Conservation (phyloP, 306 rosid species). For the Cucumis sativus region Cucumber_9930_V3 NC_026658.2:15104501-15105000, state of each 20-base stretch:
- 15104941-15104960: too few relatives aligned
- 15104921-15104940: too few relatives aligned
- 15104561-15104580: constrained; percentile 3
- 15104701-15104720: constrained; percentile 36
- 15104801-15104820: constrained; percentile 16
- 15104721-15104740: constrained; percentile 23
- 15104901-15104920: too few relatives aligned
- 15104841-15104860: not conserved
- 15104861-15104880: not conserved
- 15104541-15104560: not conserved
- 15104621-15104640: constrained; percentile 35
- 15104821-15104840: constrained; percentile 22
- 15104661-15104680: constrained; percentile 43
- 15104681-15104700: constrained; percentile 31
- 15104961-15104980: too few relatives aligned
- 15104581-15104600: constrained; percentile 20
- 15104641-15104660: constrained; percentile 31
- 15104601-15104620: constrained; percentile 21
- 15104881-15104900: not conserved
- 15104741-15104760: constrained; percentile 11
- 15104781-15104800: constrained; percentile 29
- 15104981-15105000: too few relatives aligned
- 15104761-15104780: constrained; percentile 24
- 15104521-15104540: too few relatives aligned
- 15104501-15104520: too few relatives aligned